A percentile compares a stretch with the other conserved stretches of the same genome.
phyloP scores from a whole-genome alignment of 441 rosid species.

The Arabidopsis lyrata region DNA sequence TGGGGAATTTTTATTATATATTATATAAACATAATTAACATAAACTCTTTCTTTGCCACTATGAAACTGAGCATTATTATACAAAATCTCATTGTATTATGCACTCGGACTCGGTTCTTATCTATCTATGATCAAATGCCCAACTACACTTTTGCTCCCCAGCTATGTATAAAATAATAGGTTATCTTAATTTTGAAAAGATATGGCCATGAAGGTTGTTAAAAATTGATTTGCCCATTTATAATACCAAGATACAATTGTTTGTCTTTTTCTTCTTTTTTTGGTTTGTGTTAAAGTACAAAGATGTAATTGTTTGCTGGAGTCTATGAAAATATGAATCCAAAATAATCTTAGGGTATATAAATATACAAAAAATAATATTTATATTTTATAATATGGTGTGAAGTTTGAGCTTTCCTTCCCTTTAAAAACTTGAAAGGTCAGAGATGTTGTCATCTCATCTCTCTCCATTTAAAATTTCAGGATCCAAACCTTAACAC shows the following conservation, averaged over 20 bases:
- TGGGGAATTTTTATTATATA: neutral
- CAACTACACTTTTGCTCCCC: neutral
- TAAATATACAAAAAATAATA: neutral
- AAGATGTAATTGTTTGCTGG: neutral
- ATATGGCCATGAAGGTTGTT: neutral
- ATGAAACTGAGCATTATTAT: neutral
- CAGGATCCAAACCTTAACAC: constrained; percentile 3
- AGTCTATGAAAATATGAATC: neutral
- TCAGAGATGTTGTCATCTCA: constrained; percentile 17
- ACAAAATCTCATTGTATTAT: neutral
- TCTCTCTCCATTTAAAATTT: neutral
- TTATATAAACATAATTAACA: neutral
- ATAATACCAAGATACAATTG: neutral
- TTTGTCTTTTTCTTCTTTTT: no score
- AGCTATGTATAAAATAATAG: no score
- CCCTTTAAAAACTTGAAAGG: neutral
- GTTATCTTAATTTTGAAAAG: neutral
- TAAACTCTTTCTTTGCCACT: neutral
- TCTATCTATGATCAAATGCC: no score
- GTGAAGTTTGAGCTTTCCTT: constrained; percentile 5
- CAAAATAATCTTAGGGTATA: neutral
- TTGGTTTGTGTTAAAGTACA: neutral
- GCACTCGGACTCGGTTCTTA: neutral
- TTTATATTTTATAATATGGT: neutral
- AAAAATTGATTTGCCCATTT: neutral